Conservation (phyloP, 2,329 filamentous ascomycete species). For the Bimuria novae-zelandiae region DNA sequence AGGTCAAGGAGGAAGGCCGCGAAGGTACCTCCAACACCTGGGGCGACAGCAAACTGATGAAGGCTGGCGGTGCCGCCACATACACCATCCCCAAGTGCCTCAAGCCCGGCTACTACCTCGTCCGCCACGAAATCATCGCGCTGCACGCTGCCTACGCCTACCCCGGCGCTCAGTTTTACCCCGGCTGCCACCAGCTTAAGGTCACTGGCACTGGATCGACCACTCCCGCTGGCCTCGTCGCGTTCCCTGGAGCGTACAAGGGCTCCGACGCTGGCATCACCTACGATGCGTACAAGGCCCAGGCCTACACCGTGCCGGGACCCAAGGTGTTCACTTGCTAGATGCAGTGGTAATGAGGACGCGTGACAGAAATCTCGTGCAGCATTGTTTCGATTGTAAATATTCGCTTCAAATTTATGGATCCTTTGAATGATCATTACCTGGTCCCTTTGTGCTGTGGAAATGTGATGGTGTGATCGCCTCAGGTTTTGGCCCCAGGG, state of each 20-base stretch:
- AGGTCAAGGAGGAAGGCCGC: conserved; percentile 58
- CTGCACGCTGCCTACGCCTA: conserved; percentile 56
- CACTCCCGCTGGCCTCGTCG: conserved; percentile 49
- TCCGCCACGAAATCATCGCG: conserved; percentile 63
- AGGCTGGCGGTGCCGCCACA: conserved; percentile 48
- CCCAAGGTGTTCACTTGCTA: conserved; percentile 20
- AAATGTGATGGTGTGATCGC: too few relatives aligned
- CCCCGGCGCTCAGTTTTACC: conserved; percentile 63
- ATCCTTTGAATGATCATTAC: too few relatives aligned
- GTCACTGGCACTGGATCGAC: conserved; percentile 56
- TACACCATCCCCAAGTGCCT: conserved; percentile 63
- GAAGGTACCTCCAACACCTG: conserved; percentile 56
- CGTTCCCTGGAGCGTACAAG: conserved; percentile 61
- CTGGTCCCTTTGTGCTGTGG: too few relatives aligned
- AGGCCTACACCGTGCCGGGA: conserved; percentile 17
- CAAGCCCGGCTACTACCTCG: conserved; percentile 60
- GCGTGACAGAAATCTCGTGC: not conserved
- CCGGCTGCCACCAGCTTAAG: conserved; percentile 62
- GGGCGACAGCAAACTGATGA: conserved; percentile 54
- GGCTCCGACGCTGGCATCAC: conserved; percentile 57
- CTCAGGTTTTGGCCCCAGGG: too few relatives aligned
- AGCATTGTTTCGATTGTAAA: not conserved
- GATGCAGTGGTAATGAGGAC: not conserved
- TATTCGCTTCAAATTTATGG: conserved; percentile 2
- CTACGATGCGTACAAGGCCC: conserved; percentile 55